These are phyloP conservation scores for Macrotyloma uniflorum DNA, from an alignment of 306 rosid species.

Conservation along the genomic window DNA sequence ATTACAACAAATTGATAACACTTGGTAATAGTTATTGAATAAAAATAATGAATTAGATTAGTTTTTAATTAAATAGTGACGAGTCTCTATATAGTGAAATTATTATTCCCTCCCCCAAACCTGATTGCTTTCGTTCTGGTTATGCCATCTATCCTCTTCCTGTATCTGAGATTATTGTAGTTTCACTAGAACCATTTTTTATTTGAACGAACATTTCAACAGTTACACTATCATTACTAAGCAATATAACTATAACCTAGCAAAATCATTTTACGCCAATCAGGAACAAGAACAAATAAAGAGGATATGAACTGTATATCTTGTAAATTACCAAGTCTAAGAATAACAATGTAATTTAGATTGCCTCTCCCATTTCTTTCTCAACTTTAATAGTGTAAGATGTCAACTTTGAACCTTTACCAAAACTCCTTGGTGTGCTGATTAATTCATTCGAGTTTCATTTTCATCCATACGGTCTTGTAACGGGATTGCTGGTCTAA, in stretches of 20 bases:
- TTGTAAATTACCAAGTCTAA: neutral
- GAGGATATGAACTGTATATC: neutral
- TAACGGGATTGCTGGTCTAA: neutral
- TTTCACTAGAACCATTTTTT: neutral
- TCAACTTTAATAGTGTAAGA: no score
- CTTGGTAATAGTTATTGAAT: no score
- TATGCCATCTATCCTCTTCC: neutral
- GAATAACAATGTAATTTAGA: neutral
- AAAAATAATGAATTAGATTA: no score
- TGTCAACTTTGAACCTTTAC: no score
- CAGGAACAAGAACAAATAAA: neutral
- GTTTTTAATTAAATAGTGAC: no score
- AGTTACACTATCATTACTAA: neutral
- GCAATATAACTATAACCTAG: neutral
- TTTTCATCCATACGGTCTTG: no score
- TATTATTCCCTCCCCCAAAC: no score
- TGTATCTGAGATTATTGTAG: neutral
- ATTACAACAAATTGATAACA: no score
- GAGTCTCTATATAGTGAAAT: no score
- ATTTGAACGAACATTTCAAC: neutral
- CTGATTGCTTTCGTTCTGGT: no score
- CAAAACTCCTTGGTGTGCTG: no score
- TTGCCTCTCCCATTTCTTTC: neutral
- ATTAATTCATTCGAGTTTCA: no score
- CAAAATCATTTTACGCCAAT: neutral